phyloP scores from a whole-genome alignment of 2,329 filamentous ascomycete genomes.

The Plenodomus biglobosus region DNA sequence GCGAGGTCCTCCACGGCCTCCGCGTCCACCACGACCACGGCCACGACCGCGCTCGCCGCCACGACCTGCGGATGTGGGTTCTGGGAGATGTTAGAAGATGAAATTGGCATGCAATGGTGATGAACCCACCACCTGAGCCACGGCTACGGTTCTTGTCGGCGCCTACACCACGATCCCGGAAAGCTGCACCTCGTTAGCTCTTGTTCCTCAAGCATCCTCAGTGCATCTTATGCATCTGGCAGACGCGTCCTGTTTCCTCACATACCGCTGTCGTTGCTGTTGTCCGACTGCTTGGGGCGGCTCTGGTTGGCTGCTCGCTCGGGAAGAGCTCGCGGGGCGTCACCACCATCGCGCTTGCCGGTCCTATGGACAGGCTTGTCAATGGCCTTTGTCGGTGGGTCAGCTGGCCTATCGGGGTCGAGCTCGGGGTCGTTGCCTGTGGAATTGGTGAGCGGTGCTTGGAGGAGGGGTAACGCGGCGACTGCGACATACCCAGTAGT shows the following conservation, averaged over 20 bases:
- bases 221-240: not conserved
- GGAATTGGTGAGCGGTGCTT: constrained; percentile 28
- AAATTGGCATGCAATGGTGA: not conserved
- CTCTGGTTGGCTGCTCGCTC: constrained; percentile 36
- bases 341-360: constrained; percentile 83
- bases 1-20: constrained; percentile 49
- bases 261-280: constrained; percentile 87
- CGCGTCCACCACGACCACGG: constrained; percentile 51
- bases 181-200: constrained; percentile 60
- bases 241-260: constrained; percentile 26
- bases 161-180: constrained; percentile 85
- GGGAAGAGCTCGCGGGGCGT: constrained; percentile 58
- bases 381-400: constrained; percentile 82
- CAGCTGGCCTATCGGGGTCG: constrained; percentile 72
- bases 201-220: not conserved
- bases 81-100: constrained; percentile 17
- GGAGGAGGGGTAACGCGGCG: constrained; percentile 5
- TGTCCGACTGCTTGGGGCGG: constrained; percentile 53
- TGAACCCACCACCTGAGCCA: constrained; percentile 41
- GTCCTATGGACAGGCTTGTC: constrained; percentile 78
- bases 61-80: constrained; percentile 23
- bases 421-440: constrained; percentile 70
- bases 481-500: constrained; percentile 77
- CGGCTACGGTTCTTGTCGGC: constrained; percentile 79
- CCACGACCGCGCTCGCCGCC: constrained; percentile 48